Evolutionary conservation across 495 filamentous ascomycete species (phyloP).

Genomic region (Neurospora sp.): DNA sequence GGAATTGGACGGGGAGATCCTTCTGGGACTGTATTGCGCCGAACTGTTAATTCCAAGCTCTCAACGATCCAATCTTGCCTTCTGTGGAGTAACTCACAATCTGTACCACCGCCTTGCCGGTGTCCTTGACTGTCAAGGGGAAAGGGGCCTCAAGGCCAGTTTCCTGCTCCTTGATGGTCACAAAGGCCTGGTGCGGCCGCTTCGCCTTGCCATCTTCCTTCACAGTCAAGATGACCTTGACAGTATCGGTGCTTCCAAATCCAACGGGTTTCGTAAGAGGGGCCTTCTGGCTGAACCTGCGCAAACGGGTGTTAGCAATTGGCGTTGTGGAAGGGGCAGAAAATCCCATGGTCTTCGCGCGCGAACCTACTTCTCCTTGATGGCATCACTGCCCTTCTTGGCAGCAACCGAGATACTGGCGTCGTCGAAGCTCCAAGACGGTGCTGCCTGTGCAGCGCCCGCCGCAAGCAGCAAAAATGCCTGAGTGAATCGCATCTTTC

Average conservation of each 20-base stretch:
- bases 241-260: constrained; percentile 57
- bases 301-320: constrained; percentile 1
- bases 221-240: constrained; percentile 74
- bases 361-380: constrained; percentile 60
- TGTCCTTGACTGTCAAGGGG: constrained; percentile 75
- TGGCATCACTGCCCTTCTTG: constrained; percentile 53
- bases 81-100: constrained; percentile 47
- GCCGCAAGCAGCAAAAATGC: constrained; percentile 38
- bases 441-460: constrained; percentile 47
- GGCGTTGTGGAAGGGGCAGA: neutral
- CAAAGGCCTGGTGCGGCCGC: constrained; percentile 86
- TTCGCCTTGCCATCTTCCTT: constrained; percentile 69
- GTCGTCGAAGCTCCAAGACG: constrained; percentile 79
- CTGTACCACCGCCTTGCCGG: constrained; percentile 72
- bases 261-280: constrained; percentile 54
- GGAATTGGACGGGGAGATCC: constrained; percentile 79
- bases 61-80: neutral
- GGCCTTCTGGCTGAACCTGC: constrained; percentile 54
- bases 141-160: constrained; percentile 84
- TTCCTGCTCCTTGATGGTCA: constrained; percentile 63
- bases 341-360: constrained; percentile 5
- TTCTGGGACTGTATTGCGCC: constrained; percentile 59
- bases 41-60: constrained; percentile 1
- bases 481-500: constrained; percentile 39
- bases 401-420: constrained; percentile 66